Base-by-base conservation (phyloP, 129 eudicot species). In the Lactuca sativa region DNA sequence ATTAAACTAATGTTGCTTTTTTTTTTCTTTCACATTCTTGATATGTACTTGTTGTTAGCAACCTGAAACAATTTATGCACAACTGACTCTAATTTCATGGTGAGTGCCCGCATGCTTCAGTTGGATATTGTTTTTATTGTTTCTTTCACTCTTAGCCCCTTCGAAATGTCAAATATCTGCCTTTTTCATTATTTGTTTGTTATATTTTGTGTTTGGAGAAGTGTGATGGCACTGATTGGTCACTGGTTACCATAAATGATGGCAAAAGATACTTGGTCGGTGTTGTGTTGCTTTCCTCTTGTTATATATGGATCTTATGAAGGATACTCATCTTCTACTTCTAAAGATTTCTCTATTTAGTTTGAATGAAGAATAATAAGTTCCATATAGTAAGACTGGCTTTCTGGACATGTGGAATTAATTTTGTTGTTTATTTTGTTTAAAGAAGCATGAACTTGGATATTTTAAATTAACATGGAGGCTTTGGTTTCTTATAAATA, bases 61-160 rank as follows among this genome's bases (percentile, higher is more conserved):
- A 96, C 79, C 85, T 14, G 96, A 82, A 56, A 90, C 76, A 78
- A 90, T 84, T 58, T 73, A 79, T 56, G 75, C 83, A 62, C 95
- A 87, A 77, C 86, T 93, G 44, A 95, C 89, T 76, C 99, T 96
- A 31, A 79, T 87, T 71, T 86, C 99, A 73, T 95, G 95, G 98
- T 93, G 85, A 87, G 92, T 82, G 62, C 55, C 15, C 37, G 58
- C 36, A 47, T 63, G 13, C 44, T 14, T 59, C 44, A 16, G 9
- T 33, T n/a, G 68, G 52, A 33, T 48, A 59, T 70, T 12, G 25
- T 14, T 53, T 40, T 72, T 32, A 13, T 56, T 17, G 3, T 57
- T 37, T 53, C 16, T 17, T 38, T 25, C 72, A 64, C 37, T 64
- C 72, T 73, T 62, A 38, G 33, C 9, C 33, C 12, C 64, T 33